Evolutionary conservation across 768 basidiomycete genomes (phyloP).

Genomic region (Termitomyces sp.): DNA sequence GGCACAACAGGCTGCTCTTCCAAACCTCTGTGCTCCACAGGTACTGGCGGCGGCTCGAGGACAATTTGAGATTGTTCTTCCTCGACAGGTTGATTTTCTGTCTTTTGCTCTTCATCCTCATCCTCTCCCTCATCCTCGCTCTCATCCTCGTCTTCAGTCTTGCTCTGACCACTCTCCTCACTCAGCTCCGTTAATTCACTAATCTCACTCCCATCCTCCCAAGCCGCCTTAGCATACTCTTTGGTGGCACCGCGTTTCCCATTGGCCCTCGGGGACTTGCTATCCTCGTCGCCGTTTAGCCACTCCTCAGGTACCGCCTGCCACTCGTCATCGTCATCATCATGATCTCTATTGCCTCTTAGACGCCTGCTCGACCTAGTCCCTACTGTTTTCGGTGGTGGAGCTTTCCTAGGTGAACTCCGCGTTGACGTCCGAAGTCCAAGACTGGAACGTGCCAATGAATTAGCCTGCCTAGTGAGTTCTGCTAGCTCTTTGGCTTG

Average conservation of each 20-base stretch:
- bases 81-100: slow-evolving; percentile 8
- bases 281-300: slow-evolving; percentile 29
- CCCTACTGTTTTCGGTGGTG: slow-evolving; percentile 32
- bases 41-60: slow-evolving; percentile 2
- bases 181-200: slow-evolving; percentile 76
- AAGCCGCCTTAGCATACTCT: slow-evolving; percentile 37
- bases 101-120: slow-evolving; percentile 4
- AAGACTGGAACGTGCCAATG: slow-evolving; percentile 10
- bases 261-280: slow-evolving; percentile 4
- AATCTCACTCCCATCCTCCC: slow-evolving; percentile 60
- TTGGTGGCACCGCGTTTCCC: slow-evolving; percentile 9
- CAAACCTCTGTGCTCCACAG: slow-evolving; percentile 10
- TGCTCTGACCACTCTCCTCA: slow-evolving; percentile 30
- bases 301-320: slow-evolving; percentile 77
- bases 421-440: slow-evolving; percentile 9
- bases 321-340: slow-evolving; percentile 64
- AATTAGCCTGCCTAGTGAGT: slow-evolving; percentile 46
- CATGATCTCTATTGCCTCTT: slow-evolving; percentile 50
- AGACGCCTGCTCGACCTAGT: slow-evolving; percentile 65
- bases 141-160: slow-evolving; percentile 9
- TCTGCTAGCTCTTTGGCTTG: slow-evolving; percentile 67
- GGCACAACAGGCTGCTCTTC: slow-evolving; percentile 24
- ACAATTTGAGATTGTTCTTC: slow-evolving; percentile 4
- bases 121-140: slow-evolving; percentile 8
- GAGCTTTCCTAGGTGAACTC: slow-evolving; percentile 10